Conservation (phyloP, 805 yeast genomes). For the Yamadazyma insecticola region DNA sequence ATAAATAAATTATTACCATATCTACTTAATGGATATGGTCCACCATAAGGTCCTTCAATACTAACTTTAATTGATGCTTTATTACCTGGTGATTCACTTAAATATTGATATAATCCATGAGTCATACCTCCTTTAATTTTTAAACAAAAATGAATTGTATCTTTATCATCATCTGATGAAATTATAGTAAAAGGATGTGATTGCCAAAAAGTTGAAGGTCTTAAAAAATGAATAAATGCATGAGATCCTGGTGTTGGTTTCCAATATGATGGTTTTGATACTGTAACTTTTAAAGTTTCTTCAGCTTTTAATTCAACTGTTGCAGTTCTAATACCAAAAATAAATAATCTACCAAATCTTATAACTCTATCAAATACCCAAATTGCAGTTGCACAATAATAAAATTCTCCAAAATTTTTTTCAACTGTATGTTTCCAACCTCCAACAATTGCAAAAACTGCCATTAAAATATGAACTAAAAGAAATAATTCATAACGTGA, state of each 20-base stretch:
- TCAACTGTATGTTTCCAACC: slow-evolving; percentile 50
- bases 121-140: slow-evolving; percentile 40
- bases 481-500: slow-evolving; percentile 51
- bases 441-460: slow-evolving; percentile 45
- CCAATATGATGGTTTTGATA: slow-evolving; percentile 46
- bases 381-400: slow-evolving; percentile 26
- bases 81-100: slow-evolving; percentile 28
- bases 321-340: slow-evolving; percentile 34
- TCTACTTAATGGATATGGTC: slow-evolving; percentile 23
- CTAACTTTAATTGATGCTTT: slow-evolving; percentile 24
- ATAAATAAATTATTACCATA: slow-evolving; percentile 26
- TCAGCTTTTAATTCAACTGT: slow-evolving; percentile 30
- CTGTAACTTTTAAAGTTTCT: slow-evolving; percentile 42
- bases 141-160: slow-evolving; percentile 43
- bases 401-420: slow-evolving; percentile 19
- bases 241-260: slow-evolving; percentile 35
- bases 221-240: slow-evolving; percentile 36
- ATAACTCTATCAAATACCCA: slow-evolving; percentile 35
- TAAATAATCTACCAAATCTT: slow-evolving; percentile 23
- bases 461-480: slow-evolving; percentile 20
- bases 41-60: slow-evolving; percentile 41
- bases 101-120: slow-evolving; percentile 31
- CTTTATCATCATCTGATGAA: slow-evolving; percentile 18
- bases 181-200: slow-evolving; percentile 43
- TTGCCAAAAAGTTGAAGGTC: slow-evolving; percentile 41